A percentile compares a stretch with the other conserved stretches of the same genome.
Conservation (phyloP, 768 basidiomycete genomes). For the Dendrothele bispora region DNA sequence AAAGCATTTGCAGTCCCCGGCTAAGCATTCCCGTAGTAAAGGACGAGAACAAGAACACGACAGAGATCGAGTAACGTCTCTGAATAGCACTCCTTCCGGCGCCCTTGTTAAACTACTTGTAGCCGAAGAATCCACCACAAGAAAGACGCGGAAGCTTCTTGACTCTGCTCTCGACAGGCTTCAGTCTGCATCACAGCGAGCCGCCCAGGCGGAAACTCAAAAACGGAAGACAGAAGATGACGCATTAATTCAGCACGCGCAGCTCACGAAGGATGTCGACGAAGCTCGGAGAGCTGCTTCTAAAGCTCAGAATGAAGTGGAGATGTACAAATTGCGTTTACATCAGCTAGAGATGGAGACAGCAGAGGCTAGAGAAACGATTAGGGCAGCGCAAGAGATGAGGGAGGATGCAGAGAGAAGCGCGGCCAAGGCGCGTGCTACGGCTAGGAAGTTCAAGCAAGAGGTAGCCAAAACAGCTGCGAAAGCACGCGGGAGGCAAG, state of each 20-base stretch:
- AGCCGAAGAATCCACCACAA: slow-evolving; percentile 5
- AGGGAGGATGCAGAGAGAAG: slow-evolving; percentile 31
- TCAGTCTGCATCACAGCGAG: slow-evolving; percentile 7
- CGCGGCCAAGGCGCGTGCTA: slow-evolving; percentile 42
- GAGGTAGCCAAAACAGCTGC: slow-evolving; percentile 51
- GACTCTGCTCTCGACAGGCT: slow-evolving; percentile 8
- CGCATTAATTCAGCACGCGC: not conserved
- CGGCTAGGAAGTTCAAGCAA: slow-evolving; percentile 55
- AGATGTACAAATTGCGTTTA: slow-evolving; percentile 9
- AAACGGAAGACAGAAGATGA: not conserved
- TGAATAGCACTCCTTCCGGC: slow-evolving; percentile 1
- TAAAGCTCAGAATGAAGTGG: slow-evolving; percentile 2
- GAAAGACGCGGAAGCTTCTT: slow-evolving; percentile 5
- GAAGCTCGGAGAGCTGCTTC: not conserved
- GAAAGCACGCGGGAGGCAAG: slow-evolving; percentile 51
- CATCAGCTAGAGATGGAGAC: slow-evolving; percentile 14
- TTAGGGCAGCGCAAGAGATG: slow-evolving; percentile 27
- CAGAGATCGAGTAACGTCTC: no score
- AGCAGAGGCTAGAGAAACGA: slow-evolving; percentile 21
- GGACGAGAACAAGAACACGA: no score
- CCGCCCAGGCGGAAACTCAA: slow-evolving; percentile 4
- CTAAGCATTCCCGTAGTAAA: no score
- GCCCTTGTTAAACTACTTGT: slow-evolving; percentile 5
- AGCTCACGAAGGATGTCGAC: slow-evolving; percentile 1
- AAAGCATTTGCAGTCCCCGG: no score